A percentile compares a stretch with the other conserved stretches of the same genome.
These are phyloP conservation scores for Emergomyces orientalis DNA, from an alignment of 2,329 filamentous ascomycete genomes.

Conservation along the genomic window DNA sequence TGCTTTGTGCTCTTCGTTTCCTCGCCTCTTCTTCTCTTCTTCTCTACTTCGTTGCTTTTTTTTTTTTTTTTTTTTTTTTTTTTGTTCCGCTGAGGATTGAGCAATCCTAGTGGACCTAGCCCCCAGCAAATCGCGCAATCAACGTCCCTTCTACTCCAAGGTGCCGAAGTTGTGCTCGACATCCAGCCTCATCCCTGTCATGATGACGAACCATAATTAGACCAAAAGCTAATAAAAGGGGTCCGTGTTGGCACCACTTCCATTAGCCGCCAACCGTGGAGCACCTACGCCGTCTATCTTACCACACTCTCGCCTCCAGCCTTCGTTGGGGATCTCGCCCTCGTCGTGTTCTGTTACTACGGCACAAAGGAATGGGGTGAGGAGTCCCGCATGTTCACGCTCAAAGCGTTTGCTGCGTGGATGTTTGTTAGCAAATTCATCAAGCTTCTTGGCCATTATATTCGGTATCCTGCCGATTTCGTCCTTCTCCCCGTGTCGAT, in stretches of 20 bases:
- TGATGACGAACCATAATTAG: constrained; percentile 8
- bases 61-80: not conserved
- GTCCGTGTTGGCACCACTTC: constrained; percentile 15
- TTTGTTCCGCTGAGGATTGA: constrained; percentile 15
- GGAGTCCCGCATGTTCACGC: constrained; percentile 45
- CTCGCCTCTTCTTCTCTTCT: not conserved
- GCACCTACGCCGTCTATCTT: constrained; percentile 82
- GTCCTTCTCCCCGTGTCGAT: constrained; percentile 75
- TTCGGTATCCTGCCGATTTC: constrained; percentile 72
- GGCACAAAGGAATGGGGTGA: constrained; percentile 55
- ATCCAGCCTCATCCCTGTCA: constrained; percentile 7
- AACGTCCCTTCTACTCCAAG: not conserved
- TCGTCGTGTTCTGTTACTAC: constrained; percentile 60
- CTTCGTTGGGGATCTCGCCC: constrained; percentile 64
- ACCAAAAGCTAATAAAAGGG: constrained; percentile 22
- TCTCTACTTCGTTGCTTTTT: not conserved
- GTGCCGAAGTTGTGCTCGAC: constrained; percentile 3
- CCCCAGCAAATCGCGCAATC: constrained; percentile 11
- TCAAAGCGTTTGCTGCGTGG: constrained; percentile 58
- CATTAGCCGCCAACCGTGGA: constrained; percentile 78
- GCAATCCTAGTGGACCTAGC: constrained; percentile 3
- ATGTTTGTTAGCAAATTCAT: constrained; percentile 86
- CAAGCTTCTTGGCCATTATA: constrained; percentile 80
- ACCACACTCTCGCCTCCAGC: constrained; percentile 88
- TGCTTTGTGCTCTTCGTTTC: not conserved